Base-by-base conservation (phyloP, 2,329 filamentous ascomycete species). In the Blumeria graminis region DNA sequence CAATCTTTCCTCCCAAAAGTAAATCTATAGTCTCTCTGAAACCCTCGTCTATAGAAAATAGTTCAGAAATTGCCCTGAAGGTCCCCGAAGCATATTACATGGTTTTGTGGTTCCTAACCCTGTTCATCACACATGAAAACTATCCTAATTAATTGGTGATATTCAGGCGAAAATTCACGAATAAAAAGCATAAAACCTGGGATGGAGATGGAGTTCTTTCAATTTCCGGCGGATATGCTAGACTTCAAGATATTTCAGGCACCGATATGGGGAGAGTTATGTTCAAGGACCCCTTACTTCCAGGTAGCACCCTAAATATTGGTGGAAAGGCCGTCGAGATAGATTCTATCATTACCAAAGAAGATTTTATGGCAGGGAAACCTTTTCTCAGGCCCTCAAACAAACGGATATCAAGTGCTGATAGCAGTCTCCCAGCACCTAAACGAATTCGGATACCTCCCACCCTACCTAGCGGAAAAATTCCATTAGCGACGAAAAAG, bases 141-240 rank as follows among this genome's bases (percentile, higher is more conserved):
- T 43, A 46, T 46, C 28, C 56, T 60, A 55, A 61, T 41, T 56
- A 38, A 1, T 36, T 3, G 18, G 43, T 34, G 39, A 16, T 13
- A 16, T 22, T 41, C 14, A 78, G 77, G 81, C 77, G 82, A 18
- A 84, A 83, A 66, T 76, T 75, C 55, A 84, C 80, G 0, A 75
- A 71, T 6, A 86, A 84, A 66, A 86, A 86, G 68, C 78, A 86
- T 67, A 86, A 86, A 65, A 86, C 80, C 5, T 86, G 82, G 81
- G 82, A 86, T 63, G 81, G 82, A 1, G 82, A 86, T 67, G 82
- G 81, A 1, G 72, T 84, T 1, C 70, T 86, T 8, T 71, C 72
- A 3, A 71, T 82, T 3, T 67, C 70, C 1, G 73, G 72, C 38
- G 79, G 79, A 3, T 75, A 75, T 63, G 80, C 76, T 3, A 72